These are phyloP conservation scores for Malus hybrid DNA, from an alignment of 331 rosid genomes.

Conservation along the genomic window DNA sequence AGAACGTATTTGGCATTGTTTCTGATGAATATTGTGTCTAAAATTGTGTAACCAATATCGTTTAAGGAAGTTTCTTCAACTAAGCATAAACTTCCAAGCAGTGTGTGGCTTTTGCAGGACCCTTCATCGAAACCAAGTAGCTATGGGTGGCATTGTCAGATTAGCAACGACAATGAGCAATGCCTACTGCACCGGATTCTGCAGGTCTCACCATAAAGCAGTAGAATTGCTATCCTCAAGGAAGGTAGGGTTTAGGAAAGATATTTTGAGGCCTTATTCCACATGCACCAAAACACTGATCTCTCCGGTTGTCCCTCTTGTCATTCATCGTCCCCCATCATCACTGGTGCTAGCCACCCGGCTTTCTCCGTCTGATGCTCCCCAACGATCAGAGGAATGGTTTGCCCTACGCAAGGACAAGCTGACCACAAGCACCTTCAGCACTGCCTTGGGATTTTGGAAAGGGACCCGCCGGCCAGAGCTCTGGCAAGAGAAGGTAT, in stretches of 20 bases:
- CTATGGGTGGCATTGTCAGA: slow-evolving; percentile 19
- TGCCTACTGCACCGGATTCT: slow-evolving; percentile 30
- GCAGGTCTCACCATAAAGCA: slow-evolving; percentile 25
- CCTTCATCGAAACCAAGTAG: slow-evolving; percentile 10
- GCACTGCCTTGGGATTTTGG: slow-evolving; percentile 94
- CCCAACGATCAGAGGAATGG: slow-evolving; percentile 93
- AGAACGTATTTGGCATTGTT: neutral
- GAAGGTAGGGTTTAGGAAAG: slow-evolving; percentile 11
- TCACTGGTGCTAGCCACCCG: slow-evolving; percentile 37
- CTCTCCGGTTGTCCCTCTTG: slow-evolving; percentile 20
- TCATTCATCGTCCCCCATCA: slow-evolving; percentile 24
- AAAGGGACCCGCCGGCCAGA: slow-evolving; percentile 67
- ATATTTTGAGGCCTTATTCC: slow-evolving; percentile 27
- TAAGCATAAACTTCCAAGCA: slow-evolving; percentile 13
- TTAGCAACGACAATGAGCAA: slow-evolving; percentile 42
- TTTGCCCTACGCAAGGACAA: slow-evolving; percentile 88
- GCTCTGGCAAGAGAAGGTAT: slow-evolving; percentile 88
- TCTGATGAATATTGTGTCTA: neutral
- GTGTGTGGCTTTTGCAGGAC: slow-evolving; percentile 29
- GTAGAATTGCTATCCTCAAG: slow-evolving; percentile 19
- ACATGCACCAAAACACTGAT: slow-evolving; percentile 14
- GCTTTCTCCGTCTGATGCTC: slow-evolving; percentile 35
- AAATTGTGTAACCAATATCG: neutral
- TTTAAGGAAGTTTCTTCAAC: neutral
- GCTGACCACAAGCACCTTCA: slow-evolving; percentile 88